Base-by-base conservation (phyloP, 192 early-diverging fungal species). In the Coemansia sp. region DNA sequence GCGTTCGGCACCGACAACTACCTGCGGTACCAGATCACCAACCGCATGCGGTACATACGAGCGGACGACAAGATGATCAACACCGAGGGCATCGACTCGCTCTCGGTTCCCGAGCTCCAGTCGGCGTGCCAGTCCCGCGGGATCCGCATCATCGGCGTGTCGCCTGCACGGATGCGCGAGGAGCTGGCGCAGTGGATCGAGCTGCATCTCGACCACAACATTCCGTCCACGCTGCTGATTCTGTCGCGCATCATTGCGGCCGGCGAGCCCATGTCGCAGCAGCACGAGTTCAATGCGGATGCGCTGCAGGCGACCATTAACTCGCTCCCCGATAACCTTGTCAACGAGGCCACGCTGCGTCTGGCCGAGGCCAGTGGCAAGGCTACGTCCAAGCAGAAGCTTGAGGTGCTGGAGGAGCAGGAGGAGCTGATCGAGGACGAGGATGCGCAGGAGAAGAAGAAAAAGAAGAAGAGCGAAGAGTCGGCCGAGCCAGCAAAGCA, bases 1-100 rank as follows among this genome's bases (percentile, higher is more conserved):
- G 91, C 93, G n/a, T 98, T 97, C 77, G 97, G 97, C 43, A 96
- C 95, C n/a, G 97, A 98, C 83, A 90, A 93, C 58, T 96, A 94
- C 73, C 87, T 98, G 64, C 89, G 94, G 63, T 91, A 93, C 83
- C 93, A 93, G 78, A 94, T 98, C 71, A 89, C 94, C 20, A 90
- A 91, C 65, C 87, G 90, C 63, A 92, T 97, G 88, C 84, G 85
- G 44, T 88, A 92, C 57, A 90, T 98, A 65, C 88, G 93, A 54
- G 86, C 88, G 12, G 97, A 98, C 85, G 97, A 98, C 72, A 82
- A 90, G 83, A 83, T 96, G 80, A 96, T 97, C 65, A 79, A 79
- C 61, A 65, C 79, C 13, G 97, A 97, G 79, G 95, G 95, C 14
- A 89, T 96, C 17, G 93, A 96, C n/a, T 86, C 87, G 14, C 79